Conservation (phyloP, 1,284 basidiomycete species). For the Athelia sp. region DNA sequence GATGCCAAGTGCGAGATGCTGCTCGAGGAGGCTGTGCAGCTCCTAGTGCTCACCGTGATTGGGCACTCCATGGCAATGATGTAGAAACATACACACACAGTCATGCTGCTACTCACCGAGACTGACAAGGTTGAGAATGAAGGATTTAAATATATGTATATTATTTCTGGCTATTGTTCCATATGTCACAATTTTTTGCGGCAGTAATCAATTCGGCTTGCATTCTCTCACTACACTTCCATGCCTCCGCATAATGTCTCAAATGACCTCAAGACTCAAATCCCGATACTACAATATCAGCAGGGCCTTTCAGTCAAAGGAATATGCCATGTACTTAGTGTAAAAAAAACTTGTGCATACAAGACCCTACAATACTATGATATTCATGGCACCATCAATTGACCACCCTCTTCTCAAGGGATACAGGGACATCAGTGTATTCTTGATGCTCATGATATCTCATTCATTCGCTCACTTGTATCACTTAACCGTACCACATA, state of each 20-base stretch:
- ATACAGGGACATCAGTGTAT: not conserved
- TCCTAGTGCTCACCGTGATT: too few species aligned
- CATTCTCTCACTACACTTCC: slow-evolving; percentile 1
- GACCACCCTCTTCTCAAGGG: slow-evolving; percentile 1
- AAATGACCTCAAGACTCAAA: slow-evolving; percentile 13
- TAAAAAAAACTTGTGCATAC: slow-evolving; percentile 18
- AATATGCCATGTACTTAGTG: slow-evolving; percentile 15
- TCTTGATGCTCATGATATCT: not conserved
- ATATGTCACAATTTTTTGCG: too few species aligned
- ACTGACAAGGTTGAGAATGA: too few species aligned
- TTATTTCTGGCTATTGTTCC: too few species aligned
- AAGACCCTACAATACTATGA: slow-evolving; percentile 13
- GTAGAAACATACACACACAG: too few species aligned
- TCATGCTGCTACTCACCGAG: too few species aligned
- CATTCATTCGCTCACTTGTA: not conserved
- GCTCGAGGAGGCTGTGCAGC: too few species aligned
- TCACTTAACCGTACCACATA: slow-evolving; percentile 6
- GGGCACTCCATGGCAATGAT: too few species aligned
- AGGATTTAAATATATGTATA: too few species aligned
- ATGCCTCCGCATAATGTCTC: slow-evolving; percentile 14
- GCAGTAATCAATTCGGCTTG: too few species aligned
- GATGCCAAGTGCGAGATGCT: too few species aligned
- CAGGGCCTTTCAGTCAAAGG: slow-evolving; percentile 10
- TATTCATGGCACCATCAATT: slow-evolving; percentile 9
- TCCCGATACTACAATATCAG: slow-evolving; percentile 13